Conservation (phyloP, 352 stramenopile genomes). For the Pythium graminicola region DNA sequence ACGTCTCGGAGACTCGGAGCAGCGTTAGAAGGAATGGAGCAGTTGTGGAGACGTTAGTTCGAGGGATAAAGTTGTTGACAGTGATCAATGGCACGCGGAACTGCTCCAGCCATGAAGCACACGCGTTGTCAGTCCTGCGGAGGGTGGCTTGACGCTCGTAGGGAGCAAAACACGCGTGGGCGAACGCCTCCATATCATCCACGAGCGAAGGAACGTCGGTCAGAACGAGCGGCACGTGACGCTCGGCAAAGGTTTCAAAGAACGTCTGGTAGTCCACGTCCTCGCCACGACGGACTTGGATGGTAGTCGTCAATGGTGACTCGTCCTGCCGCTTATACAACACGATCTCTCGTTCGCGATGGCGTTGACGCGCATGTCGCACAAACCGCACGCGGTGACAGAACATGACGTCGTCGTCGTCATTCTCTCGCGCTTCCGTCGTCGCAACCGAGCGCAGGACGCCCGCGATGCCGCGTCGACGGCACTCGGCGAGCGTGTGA, state of each 20-base stretch:
- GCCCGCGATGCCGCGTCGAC: slow-evolving; percentile 9
- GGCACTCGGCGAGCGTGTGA: slow-evolving; percentile 13
- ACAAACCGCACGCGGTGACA: slow-evolving; percentile 53
- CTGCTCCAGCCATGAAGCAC: slow-evolving; percentile 26
- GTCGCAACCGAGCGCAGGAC: slow-evolving; percentile 11
- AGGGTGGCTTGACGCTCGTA: slow-evolving; percentile 12
- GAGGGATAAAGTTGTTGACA: slow-evolving; percentile 62
- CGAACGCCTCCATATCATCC: slow-evolving; percentile 11
- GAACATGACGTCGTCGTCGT: slow-evolving; percentile 7
- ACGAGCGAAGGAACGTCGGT: background rate
- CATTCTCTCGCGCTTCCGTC: too few species aligned
- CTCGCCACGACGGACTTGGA: slow-evolving; percentile 16
- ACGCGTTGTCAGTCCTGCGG: slow-evolving; percentile 26
- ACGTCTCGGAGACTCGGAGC: background rate
- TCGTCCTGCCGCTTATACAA: background rate
- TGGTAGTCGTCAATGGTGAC: background rate
- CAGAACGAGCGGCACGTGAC: slow-evolving; percentile 31
- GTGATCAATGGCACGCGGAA: slow-evolving; percentile 52
- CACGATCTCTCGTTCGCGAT: slow-evolving; percentile 6
- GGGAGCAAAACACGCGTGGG: slow-evolving; percentile 22
- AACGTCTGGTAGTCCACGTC: slow-evolving; percentile 55
- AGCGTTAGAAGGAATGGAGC: slow-evolving; percentile 32
- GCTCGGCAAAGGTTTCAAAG: slow-evolving; percentile 50
- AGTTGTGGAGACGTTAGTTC: slow-evolving; percentile 36
- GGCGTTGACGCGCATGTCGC: slow-evolving; percentile 33